phyloP scores from a whole-genome alignment of 208 protist species.

The Leishmania major region DNA sequence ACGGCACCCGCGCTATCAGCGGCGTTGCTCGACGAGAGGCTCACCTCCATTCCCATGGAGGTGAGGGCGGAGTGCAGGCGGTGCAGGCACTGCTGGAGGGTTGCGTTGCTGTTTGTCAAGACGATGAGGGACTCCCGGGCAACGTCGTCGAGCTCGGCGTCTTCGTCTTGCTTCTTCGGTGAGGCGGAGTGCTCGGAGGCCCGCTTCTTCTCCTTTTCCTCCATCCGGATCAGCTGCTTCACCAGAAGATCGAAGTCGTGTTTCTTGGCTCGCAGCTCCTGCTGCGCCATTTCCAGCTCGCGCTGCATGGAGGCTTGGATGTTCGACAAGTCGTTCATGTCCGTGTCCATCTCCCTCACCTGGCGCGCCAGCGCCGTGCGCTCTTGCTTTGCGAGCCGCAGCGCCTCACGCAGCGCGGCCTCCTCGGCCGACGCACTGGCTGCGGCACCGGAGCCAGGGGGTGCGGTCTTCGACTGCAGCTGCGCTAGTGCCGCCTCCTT shows the following conservation, averaged over 20 bases:
- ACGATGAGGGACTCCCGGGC: slow-evolving; percentile 22
- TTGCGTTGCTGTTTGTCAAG: slow-evolving; percentile 31
- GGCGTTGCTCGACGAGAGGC: not conserved
- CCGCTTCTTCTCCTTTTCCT: slow-evolving; percentile 46
- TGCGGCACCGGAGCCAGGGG: not conserved
- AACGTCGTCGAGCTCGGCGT: slow-evolving; percentile 21
- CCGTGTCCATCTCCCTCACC: slow-evolving; percentile 61
- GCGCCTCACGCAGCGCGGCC: slow-evolving; percentile 31
- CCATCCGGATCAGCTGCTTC: slow-evolving; percentile 53
- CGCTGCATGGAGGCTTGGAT: slow-evolving; percentile 62
- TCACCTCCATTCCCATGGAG: slow-evolving; percentile 6
- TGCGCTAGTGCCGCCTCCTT: slow-evolving; percentile 20
- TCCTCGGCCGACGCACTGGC: not conserved
- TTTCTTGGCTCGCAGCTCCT: slow-evolving; percentile 58
- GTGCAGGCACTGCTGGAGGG: slow-evolving; percentile 32
- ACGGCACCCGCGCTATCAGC: not conserved
- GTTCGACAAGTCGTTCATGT: slow-evolving; percentile 62
- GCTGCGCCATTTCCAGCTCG: slow-evolving; percentile 42
- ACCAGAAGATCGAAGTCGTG: slow-evolving; percentile 58
- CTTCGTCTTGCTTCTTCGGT: slow-evolving; percentile 1
- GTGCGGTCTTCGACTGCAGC: slow-evolving; percentile 10
- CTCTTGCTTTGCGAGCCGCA: slow-evolving; percentile 28
- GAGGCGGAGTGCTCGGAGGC: not conserved
- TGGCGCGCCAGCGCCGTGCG: slow-evolving; percentile 36
- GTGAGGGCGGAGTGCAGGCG: slow-evolving; percentile 17